A percentile compares a stretch with the other conserved stretches of the same genome.
Conservation (phyloP, 1,139 yeast species). For the Taphrina deformans region DNA sequence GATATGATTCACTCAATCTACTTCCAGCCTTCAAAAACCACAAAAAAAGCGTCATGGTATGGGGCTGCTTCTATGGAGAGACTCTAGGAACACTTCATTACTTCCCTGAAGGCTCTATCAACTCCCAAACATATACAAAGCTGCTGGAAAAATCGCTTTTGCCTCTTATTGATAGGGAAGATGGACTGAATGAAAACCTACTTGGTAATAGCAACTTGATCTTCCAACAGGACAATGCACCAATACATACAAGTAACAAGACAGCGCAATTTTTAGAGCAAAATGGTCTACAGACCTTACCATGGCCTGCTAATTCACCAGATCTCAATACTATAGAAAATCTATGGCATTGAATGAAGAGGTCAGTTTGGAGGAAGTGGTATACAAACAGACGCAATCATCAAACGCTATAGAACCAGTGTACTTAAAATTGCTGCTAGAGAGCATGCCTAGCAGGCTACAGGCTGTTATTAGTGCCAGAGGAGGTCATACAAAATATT, state of each 20-base stretch:
- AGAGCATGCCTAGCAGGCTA: not conserved
- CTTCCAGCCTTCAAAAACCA: not conserved
- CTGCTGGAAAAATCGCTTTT: not conserved
- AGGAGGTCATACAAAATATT: slow-evolving; percentile 15
- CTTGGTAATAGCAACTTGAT: not conserved
- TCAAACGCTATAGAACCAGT: not conserved
- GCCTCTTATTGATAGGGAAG: slow-evolving; percentile 4
- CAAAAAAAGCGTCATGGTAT: too few relatives aligned
- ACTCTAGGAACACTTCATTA: slow-evolving; percentile 3
- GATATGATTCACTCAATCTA: not conserved
- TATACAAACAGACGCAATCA: too few relatives aligned
- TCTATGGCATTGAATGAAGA: not conserved
- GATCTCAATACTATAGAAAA: slow-evolving; percentile 8
- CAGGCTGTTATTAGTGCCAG: not conserved
- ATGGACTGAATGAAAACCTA: not conserved
- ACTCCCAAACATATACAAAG: not conserved
- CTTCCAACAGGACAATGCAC: slow-evolving; percentile 7
- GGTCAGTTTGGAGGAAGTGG: not conserved
- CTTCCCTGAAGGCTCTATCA: slow-evolving; percentile 3
- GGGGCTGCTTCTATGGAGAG: too few relatives aligned
- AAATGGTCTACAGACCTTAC: not conserved
- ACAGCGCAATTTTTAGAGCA: not conserved
- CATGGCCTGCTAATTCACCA: slow-evolving; percentile 15
- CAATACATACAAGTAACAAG: slow-evolving; percentile 10
- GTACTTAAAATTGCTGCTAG: not conserved